These are phyloP conservation scores for Gliomastix tumulicola DNA, from an alignment of 2,329 filamentous ascomycete genomes.

Conservation along the genomic window DNA sequence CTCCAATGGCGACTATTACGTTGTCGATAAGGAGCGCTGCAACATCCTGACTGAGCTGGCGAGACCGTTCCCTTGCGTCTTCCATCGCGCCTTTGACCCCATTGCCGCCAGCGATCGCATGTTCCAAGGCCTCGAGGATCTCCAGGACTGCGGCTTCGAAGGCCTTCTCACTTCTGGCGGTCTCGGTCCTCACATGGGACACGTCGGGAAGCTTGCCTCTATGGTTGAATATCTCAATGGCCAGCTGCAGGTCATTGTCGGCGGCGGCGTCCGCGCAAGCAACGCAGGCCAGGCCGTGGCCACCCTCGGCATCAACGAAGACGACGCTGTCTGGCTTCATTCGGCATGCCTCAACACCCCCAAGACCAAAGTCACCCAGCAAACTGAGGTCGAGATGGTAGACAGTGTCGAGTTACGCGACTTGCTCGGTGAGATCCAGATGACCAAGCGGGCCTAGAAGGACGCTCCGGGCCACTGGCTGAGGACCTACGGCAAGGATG, in stretches of 20 bases:
- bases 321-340: conserved; percentile 33
- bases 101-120: conserved; percentile 21
- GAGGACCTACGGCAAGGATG: conserved; percentile 7
- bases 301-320: conserved; percentile 13
- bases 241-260: conserved; percentile 40
- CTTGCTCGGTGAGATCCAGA: conserved; percentile 4
- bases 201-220: conserved; percentile 25
- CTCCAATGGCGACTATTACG: not conserved
- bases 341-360: conserved; percentile 30
- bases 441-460: conserved; percentile 15
- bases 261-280: conserved; percentile 40
- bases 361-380: not conserved
- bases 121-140: conserved; percentile 17
- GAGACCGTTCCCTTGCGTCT: conserved; percentile 35
- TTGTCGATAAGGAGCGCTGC: conserved; percentile 33
- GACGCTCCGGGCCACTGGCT: conserved; percentile 17
- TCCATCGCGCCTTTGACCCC: conserved; percentile 50
- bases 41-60: conserved; percentile 31
- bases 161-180: conserved; percentile 49
- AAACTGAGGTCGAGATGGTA: conserved; percentile 1
- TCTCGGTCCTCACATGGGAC: conserved; percentile 22
- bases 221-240: conserved; percentile 21
- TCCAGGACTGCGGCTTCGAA: conserved; percentile 37
- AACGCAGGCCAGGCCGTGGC: conserved; percentile 24
- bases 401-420: conserved; percentile 12